Evolutionary conservation across 140 eudicot genomes (phyloP).

Genomic region (Cichorium intybus): DNA sequence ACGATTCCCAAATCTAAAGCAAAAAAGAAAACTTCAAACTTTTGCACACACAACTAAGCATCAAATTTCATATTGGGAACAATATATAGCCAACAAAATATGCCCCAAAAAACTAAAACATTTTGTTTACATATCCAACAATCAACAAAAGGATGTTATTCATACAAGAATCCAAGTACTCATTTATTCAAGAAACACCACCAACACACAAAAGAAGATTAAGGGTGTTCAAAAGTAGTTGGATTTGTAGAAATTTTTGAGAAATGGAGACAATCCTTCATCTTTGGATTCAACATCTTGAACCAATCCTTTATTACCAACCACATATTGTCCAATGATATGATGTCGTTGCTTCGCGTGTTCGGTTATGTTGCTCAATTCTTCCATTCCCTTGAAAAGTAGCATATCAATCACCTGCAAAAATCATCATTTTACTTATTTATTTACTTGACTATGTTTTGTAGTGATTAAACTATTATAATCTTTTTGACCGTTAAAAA

Average conservation of each 20-base stretch:
- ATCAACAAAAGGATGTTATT: slow-evolving; percentile 26
- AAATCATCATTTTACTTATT: not conserved
- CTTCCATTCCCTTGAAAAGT: slow-evolving; percentile 85
- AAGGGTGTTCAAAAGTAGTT: slow-evolving; percentile 51
- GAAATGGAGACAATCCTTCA: slow-evolving; percentile 69
- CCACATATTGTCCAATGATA: slow-evolving; percentile 86
- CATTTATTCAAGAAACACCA: slow-evolving; percentile 13
- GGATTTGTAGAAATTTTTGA: slow-evolving; percentile 66
- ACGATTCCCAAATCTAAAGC: too few species aligned
- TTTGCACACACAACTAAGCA: too few species aligned
- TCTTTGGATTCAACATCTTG: slow-evolving; percentile 63
- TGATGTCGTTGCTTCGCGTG: slow-evolving; percentile 97
- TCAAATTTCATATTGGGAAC: not conserved
- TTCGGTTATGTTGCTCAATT: slow-evolving; percentile 62
- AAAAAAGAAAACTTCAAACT: too few species aligned
- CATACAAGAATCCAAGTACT: slow-evolving; percentile 21
- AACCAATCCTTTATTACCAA: slow-evolving; percentile 59
- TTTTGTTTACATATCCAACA: slow-evolving; percentile 21
- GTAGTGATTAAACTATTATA: too few species aligned
- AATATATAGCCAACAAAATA: not conserved
- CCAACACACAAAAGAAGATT: not conserved
- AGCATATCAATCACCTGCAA: slow-evolving; percentile 88
- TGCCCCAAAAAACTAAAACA: not conserved
- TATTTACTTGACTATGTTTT: too few species aligned
- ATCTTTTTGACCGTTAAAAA: too few species aligned